phyloP scores from a whole-genome alignment of 176 grass and related monocot species.

The Carex kokanica region DNA sequence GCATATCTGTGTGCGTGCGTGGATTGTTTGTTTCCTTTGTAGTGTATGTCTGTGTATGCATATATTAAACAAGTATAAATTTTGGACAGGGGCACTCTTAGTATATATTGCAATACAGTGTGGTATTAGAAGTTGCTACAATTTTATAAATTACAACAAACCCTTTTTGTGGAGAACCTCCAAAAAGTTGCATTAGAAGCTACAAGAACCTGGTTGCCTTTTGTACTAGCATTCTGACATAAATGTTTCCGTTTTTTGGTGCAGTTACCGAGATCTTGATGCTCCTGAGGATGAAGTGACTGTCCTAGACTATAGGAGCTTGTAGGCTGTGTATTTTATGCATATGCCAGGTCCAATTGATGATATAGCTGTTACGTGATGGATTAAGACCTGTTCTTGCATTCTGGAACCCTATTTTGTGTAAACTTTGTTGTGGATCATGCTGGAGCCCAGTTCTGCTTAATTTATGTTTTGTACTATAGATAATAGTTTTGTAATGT shows the following conservation, averaged over 20 bases:
- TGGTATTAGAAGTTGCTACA: neutral
- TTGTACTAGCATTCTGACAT: neutral
- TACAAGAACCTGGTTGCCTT: neutral
- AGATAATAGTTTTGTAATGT: conserved; percentile 17
- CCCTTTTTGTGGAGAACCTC: neutral
- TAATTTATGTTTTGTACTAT: conserved; percentile 22
- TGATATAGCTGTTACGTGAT: neutral
- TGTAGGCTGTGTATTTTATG: conserved; percentile 43
- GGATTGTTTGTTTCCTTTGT: neutral
- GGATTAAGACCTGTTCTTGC: neutral
- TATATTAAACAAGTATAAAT: neutral
- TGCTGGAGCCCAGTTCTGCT: neutral
- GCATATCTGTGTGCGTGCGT: neutral
- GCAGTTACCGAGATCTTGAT: conserved; percentile 94
- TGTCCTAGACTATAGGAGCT: conserved; percentile 95
- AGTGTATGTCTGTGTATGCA: neutral
- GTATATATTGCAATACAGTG: neutral
- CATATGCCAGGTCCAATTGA: neutral
- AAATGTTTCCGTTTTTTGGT: neutral
- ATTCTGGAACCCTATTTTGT: neutral
- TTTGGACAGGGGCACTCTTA: neutral
- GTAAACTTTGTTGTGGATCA: neutral
- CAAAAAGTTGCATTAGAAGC: neutral
- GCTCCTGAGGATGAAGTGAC: conserved; percentile 98
- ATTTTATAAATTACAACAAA: neutral